Evolutionary conservation across 768 basidiomycete genomes (phyloP), one percentile per base, ranked within the genome.

Genomic region (Crucibulum laeve): DNA sequence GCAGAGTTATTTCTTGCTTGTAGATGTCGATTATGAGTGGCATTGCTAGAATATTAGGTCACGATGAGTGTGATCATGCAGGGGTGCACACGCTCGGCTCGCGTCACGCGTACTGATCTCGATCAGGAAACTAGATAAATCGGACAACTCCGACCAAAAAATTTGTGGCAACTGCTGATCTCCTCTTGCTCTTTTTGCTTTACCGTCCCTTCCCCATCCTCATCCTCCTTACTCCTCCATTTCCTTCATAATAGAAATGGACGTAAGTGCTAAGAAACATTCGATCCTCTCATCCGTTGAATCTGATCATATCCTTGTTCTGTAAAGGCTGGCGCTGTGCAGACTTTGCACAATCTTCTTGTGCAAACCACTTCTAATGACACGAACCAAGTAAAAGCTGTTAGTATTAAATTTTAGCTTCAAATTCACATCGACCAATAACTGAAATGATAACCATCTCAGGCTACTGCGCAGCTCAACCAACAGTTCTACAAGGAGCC

Each of bases 401-500:
- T 95, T 67, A 65, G 90, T 65, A 46, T 26, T 41, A 32, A 38
- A 21, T 6, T 24, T 42, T 28, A 17, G 11, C 11, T 32, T 22
- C 21, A 18, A 10, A 22, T 13, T 10, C 13, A 40, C 13, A 17
- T 15, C 24, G 26, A 28, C 11, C 21, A n/a, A 28, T 17, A 15
- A 28, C 25, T 26, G 13, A 18, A 25, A 26, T 15, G 6, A 5
- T 35, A 23, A 3, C n/a, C 25, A 42, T 43, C 30, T 19, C 49
- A 97, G 93, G 92, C 95, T 4, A 99, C 96, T 11, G 78, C 89
- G 4, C 80, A 84, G 53, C 76, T 99, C 43, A 96, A 95, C 65
- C 82, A 83, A 53, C 86, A 94, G 41, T 98, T 81, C 69, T 98
- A 94, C 79, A 92, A 90, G 69, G 82, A 84, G 58, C 79, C 94